A percentile compares a stretch with the other conserved stretches of the same genome.
These are phyloP conservation scores for Ananas comosus DNA, from an alignment of 176 grass and related monocot species.

Conservation along the genomic window DNA sequence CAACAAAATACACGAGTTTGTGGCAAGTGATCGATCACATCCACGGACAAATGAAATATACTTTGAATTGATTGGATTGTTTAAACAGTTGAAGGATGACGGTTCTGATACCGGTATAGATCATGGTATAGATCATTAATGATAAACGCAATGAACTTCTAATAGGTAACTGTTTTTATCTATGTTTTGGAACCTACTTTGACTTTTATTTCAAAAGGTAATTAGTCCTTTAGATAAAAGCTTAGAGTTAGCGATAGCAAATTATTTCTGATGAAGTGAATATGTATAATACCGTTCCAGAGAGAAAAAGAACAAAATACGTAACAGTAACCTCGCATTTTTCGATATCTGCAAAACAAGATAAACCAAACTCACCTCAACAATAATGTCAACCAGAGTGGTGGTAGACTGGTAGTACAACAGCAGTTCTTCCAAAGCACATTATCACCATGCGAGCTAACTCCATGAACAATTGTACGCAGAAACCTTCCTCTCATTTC, in stretches of 20 bases:
- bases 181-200: no score
- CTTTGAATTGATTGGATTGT: constrained; percentile 9
- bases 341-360: background rate
- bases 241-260: no score
- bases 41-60: constrained; percentile 18
- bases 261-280: no score
- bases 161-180: background rate
- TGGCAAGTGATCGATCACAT: constrained; percentile 14
- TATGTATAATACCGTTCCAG: no score
- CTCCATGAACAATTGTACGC: background rate
- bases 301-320: no score
- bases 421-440: background rate
- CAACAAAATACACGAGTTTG: constrained; percentile 16
- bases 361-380: background rate
- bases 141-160: background rate
- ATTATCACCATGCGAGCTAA: background rate
- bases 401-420: background rate
- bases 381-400: background rate
- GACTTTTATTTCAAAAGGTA: no score
- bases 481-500: background rate
- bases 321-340: no score
- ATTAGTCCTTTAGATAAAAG: no score
- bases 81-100: constrained; percentile 24
- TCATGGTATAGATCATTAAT: constrained; percentile 12
- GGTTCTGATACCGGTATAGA: constrained; percentile 14